These are phyloP conservation scores for Trichophyton benhamiae DNA, from an alignment of 2,329 filamentous ascomycete genomes.

Conservation along the genomic window DNA sequence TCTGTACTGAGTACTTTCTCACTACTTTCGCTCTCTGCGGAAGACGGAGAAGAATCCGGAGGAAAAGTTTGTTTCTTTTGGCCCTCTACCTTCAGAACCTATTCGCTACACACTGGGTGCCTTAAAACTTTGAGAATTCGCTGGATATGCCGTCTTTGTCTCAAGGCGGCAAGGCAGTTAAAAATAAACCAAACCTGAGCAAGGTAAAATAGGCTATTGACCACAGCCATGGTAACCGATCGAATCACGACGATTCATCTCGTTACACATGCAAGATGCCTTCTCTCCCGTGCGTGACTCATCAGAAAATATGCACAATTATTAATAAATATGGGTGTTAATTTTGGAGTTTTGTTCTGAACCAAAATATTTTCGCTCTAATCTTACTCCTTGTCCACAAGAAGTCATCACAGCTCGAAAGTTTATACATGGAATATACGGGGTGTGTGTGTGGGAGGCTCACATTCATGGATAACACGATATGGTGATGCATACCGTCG, in stretches of 20 bases:
- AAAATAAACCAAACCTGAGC: constrained; percentile 1
- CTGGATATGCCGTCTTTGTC: neutral
- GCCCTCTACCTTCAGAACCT: neutral
- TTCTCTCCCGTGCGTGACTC: constrained; percentile 2
- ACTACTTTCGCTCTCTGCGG: neutral
- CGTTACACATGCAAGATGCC: constrained; percentile 2
- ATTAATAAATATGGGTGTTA: constrained; percentile 3
- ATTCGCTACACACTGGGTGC: constrained; percentile 13
- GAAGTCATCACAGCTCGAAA: neutral
- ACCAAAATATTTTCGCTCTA: neutral
- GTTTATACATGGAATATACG: neutral
- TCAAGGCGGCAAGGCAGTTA: constrained; percentile 4
- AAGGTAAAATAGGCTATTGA: constrained; percentile 2
- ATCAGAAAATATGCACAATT: constrained; percentile 5
- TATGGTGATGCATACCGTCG: neutral
- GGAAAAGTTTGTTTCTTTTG: neutral
- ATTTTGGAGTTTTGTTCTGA: neutral
- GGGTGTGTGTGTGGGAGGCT: neutral
- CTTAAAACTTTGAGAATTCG: neutral
- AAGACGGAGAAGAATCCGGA: neutral
- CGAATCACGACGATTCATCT: neutral
- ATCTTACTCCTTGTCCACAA: neutral
- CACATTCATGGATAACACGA: neutral
- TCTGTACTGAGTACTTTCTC: neutral
- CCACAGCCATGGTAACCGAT: neutral